Base-by-base conservation (phyloP, 805 yeast species). In the Jamesozyma spencerorum region DNA sequence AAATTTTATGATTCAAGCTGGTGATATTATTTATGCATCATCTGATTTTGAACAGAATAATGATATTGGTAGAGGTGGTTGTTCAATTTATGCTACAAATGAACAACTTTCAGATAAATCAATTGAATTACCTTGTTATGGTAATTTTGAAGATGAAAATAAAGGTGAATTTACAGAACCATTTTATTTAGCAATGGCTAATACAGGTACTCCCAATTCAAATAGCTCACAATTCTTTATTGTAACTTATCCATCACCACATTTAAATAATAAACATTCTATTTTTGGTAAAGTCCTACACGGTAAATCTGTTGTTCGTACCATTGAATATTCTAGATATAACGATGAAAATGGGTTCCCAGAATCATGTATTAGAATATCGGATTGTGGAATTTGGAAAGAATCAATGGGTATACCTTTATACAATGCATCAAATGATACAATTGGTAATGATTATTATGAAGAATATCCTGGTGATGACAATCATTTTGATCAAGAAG, bases 401-500 rank as follows among this genome's bases (percentile, higher is more conserved):
- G 70, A 67, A 7, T 57, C 58, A 0, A 71, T 73, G 65, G 68
- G 57, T 0, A 56, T 78, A 2, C 90, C 90, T 0, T 67, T 79
- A 2, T 73, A 52, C 49, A 77, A 78, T 49, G 84, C 87, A 0
- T 72, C 81, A 36, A 75, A 75, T 49, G 74, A 73, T 44, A 53
- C 63, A 0, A 65, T 77, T 6, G 86, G 81, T 1, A 85, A 85
- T 6, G 94, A 84, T 50, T 56, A 74, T 0, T 84, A 70, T 50
- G 92, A 83, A 59, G 92, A 83, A 57, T 75, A 69, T 49, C 94
- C 92, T 0, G 87, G 78, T 44, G 94, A 84, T 57, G 85, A 82
- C 49, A 64, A 54, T 3, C 58, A 69, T 42, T 74, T 80, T 37
- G 78, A 74, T 42, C 72, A 72, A 34, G 79, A 81, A 15, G 74